Percentiles rank a stretch among this genome's conserved stretches.
Evolutionary conservation across 768 basidiomycete species (phyloP).

Genomic region (Podaxis sp.): DNA sequence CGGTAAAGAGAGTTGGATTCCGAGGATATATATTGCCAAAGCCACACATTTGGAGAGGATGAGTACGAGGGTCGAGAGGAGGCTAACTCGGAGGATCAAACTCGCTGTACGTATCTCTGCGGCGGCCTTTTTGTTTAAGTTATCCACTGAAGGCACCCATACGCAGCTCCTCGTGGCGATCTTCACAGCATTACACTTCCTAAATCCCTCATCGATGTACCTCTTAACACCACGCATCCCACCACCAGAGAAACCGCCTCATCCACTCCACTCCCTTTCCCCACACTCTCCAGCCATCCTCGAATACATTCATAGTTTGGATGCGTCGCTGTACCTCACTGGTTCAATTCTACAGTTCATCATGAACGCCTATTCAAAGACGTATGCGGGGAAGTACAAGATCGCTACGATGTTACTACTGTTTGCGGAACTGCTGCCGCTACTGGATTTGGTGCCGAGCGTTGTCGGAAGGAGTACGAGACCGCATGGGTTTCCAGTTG

Average conservation of each 20-base stretch:
- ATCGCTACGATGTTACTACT: neutral
- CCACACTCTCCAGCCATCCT: neutral
- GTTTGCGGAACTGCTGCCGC: neutral
- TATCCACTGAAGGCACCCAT: neutral
- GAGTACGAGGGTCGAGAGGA: conserved; percentile 24
- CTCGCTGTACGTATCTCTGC: neutral
- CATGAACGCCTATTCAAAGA: conserved; percentile 23
- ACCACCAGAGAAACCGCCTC: neutral
- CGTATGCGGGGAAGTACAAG: conserved; percentile 27
- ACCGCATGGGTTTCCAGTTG: neutral
- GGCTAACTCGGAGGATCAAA: neutral
- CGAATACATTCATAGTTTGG: neutral
- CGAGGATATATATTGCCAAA: conserved; percentile 19
- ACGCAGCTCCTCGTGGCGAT: conserved; percentile 3
- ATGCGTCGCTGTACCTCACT: conserved; percentile 14
- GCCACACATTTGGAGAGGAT: conserved; percentile 31
- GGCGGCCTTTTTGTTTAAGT: neutral
- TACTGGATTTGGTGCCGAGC: neutral
- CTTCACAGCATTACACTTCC: conserved; percentile 8
- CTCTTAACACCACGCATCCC: conserved; percentile 12
- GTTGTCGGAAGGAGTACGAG: conserved; percentile 3
- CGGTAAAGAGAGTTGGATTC: conserved; percentile 19
- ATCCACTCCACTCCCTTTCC: neutral
- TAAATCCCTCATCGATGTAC: conserved; percentile 2
- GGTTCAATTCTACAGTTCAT: conserved; percentile 24